Evolutionary conservation across 495 filamentous ascomycete species (phyloP), one percentile per base, ranked within the genome.

Genomic region (Halenospora varia): DNA sequence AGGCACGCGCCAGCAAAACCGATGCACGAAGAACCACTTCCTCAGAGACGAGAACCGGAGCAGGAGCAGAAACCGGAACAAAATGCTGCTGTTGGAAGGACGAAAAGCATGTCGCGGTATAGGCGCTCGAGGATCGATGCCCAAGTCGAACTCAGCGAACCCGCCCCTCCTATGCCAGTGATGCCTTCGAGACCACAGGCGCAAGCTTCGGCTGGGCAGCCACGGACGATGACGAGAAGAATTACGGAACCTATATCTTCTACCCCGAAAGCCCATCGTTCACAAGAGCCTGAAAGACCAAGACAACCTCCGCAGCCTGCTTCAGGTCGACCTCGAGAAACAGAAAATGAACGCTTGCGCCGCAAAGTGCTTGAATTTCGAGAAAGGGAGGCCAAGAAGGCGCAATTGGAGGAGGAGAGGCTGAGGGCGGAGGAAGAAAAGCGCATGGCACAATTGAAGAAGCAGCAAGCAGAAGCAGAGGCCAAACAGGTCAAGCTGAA

Each of bases 31-130:
- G 51, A 59, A 25, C 51, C 48, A 6, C 13, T 45, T 17, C 50
- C 53, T 25, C 25, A 39, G n/a, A n/a, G n/a, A n/a, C n/a, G n/a
- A n/a, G n/a, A n/a, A n/a, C n/a, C n/a, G n/a, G n/a, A n/a, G n/a
- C n/a, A n/a, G n/a, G n/a, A n/a, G 20, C 26, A 57, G 22, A 17
- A 51, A 11, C 19, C n/a, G 18, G 41, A 54, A 50, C 24, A 48
- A 55, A 23, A 8, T 18, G 8, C 22, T 22, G 9, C 52, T 29
- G 15, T 41, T 10, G 17, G 18, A 18, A 39, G 42, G 20, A 70
- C 75, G 56, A 76, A 77, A 49, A 83, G 80, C 66, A 82, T 82
- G 76, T 82, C 81, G 63, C 76, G 82, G 48, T 85, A 85, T 61
- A 75, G 80, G 18, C 77, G 78, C 46, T 57, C 62, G 4, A 62